Base-by-base conservation (phyloP, 2,329 filamentous ascomycete genomes). In the Fusarium phyllophilum region DNA sequence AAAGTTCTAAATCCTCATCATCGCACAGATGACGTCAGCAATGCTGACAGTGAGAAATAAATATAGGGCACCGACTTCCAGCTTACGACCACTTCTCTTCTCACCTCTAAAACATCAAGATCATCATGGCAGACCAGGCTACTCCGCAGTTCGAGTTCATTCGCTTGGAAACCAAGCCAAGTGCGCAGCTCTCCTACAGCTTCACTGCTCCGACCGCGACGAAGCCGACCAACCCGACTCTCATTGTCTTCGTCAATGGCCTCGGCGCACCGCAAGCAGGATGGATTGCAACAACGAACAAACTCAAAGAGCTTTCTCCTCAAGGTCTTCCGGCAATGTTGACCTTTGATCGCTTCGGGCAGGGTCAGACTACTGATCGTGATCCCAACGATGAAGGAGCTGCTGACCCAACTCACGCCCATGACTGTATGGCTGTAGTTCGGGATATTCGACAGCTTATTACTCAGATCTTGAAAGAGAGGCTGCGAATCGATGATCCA, bases 341-440 rank as follows among this genome's bases (percentile, higher is more conserved):
- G 8, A 85, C 85, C 49, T 90, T 90, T 70, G 89, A 90, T 78
- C 87, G 89, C 46, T 90, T 86, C 72, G 88, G 89, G 14, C 89
- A 90, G 77, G 88, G 88, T 15, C 79, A 80, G 39, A 76, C 76
- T 26, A 81, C 79, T 59, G 79, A 85, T 81, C 74, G 85, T 77
- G 83, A 85, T 54, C 86, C 88, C n/a, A 77, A 79, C 7, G 87
- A 89, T 17, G 68, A 66, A 7, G 61, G 57, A 55, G 84, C 82
- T 1, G 67, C 76, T 7, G 83, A 83, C 45, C 77, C 56, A 29
- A 76, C 49, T 31, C 82, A 88, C 62, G 86, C 84, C 11, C 88
- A 90, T 70, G 86, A 88, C 70, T 79, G 82, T 12, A 78, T 81
- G 39, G 82, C 83, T 36, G 84, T 83, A 7, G 66, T 78, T 8